phyloP scores from a whole-genome alignment of 2,329 filamentous ascomycete genomes.

The Diaporthe humulicola region DNA sequence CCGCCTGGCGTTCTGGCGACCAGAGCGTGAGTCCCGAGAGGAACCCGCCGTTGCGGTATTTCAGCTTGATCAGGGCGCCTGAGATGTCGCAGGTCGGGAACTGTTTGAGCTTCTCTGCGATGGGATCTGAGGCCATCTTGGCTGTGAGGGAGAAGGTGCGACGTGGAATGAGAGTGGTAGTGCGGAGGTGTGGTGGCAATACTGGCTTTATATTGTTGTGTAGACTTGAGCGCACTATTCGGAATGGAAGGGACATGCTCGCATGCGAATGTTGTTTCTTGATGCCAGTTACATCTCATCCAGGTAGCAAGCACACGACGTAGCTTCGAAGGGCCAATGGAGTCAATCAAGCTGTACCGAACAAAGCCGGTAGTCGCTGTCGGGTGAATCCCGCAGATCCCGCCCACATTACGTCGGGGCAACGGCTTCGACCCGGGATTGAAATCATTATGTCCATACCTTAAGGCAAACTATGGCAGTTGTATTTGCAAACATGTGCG shows the following conservation, averaged over 20 bases:
- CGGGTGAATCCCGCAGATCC: neutral
- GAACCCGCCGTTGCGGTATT: slow-evolving; percentile 64
- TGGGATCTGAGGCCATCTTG: slow-evolving; percentile 43
- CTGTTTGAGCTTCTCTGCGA: slow-evolving; percentile 49
- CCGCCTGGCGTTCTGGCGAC: slow-evolving; percentile 64
- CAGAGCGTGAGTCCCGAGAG: slow-evolving; percentile 66
- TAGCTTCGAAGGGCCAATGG: neutral
- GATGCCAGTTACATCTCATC: neutral
- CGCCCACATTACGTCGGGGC: neutral
- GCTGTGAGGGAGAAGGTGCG: neutral
- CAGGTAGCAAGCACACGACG: neutral
- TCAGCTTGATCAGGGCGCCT: slow-evolving; percentile 65
- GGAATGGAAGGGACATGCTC: neutral
- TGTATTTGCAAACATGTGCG: slow-evolving; percentile 7
- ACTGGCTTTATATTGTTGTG: neutral
- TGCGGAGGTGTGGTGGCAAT: neutral
- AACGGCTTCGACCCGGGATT: neutral
- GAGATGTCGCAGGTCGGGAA: slow-evolving; percentile 63
- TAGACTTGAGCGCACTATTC: neutral
- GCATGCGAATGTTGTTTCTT: neutral
- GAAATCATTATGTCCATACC: neutral
- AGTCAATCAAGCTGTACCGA: neutral
- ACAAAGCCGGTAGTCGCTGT: slow-evolving; percentile 9
- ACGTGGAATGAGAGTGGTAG: neutral
- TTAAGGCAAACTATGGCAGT: accelerated